Conservation (phyloP, 306 rosid genomes). For the Rosa lucieae region DNA sequence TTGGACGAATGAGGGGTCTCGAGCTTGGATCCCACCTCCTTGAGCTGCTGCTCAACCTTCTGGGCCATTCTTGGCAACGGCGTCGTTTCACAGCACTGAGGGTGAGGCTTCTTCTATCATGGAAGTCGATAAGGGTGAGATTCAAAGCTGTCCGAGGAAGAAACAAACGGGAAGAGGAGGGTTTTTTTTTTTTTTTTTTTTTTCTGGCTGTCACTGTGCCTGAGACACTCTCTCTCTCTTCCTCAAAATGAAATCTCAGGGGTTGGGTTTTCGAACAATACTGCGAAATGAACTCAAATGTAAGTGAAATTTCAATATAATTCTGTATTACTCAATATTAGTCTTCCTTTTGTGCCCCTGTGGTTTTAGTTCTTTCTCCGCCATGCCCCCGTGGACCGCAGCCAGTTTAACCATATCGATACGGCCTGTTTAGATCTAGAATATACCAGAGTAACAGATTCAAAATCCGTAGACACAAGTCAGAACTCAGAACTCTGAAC, state of each 20-base stretch:
- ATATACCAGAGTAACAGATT: neutral
- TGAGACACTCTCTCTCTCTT: slow-evolving; percentile 4
- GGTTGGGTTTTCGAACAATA: slow-evolving; percentile 44
- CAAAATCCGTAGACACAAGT: neutral
- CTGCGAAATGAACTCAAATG: slow-evolving; percentile 36
- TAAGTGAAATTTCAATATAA: slow-evolving; percentile 14
- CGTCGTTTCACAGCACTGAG: slow-evolving; percentile 34
- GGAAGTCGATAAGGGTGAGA: slow-evolving; percentile 9
- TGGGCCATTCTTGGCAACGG: slow-evolving; percentile 44
- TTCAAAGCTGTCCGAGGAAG: neutral
- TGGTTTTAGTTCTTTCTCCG: neutral
- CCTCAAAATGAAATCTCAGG: slow-evolving; percentile 16
- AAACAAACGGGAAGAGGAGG: too few species aligned
- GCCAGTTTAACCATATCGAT: neutral
- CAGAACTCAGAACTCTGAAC: neutral
- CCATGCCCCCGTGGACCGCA: slow-evolving; percentile 5
- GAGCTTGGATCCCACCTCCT: slow-evolving; percentile 97
- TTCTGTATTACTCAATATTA: neutral
- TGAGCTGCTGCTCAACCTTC: slow-evolving; percentile 71
- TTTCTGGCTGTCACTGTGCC: neutral
- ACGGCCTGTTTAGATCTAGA: neutral
- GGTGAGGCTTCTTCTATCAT: slow-evolving; percentile 34
- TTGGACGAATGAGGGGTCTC: slow-evolving; percentile 65
- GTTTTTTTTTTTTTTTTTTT: neutral
- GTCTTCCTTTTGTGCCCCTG: slow-evolving; percentile 5